Percentiles rank a stretch among this genome's conserved stretches.
These are phyloP conservation scores for Aaosphaeria arxii DNA, from an alignment of 2,329 filamentous ascomycete species.

Conservation along the genomic window DNA sequence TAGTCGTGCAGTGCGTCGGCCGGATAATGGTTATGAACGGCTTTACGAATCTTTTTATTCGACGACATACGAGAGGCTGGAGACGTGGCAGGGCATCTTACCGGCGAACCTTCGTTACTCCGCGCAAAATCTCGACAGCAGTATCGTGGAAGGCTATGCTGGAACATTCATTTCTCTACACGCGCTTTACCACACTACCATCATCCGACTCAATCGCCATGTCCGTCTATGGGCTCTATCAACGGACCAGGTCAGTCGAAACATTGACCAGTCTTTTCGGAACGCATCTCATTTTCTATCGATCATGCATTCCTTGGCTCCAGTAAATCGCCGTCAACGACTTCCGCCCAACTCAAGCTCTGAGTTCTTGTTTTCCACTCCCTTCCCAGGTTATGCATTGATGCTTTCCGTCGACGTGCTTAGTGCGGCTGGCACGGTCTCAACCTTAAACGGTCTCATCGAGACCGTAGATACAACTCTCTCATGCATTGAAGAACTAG, in stretches of 20 bases:
- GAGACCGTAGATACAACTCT: conserved; percentile 54
- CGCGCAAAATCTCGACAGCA: conserved; percentile 56
- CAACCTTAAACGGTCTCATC: conserved; percentile 50
- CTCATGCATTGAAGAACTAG: conserved; percentile 55
- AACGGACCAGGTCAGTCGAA: conserved; percentile 25
- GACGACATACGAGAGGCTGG: conserved; percentile 50
- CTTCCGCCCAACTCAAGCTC: conserved; percentile 18
- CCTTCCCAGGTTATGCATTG: conserved; percentile 61
- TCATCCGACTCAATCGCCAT: conserved; percentile 65
- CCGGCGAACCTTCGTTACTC: conserved; percentile 56
- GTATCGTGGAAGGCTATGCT: conserved; percentile 52
- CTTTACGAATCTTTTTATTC: conserved; percentile 53
- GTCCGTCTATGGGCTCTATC: conserved; percentile 29
- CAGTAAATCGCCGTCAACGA: conserved; percentile 22
- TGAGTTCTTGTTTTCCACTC: conserved; percentile 47
- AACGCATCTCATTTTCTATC: conserved; percentile 27
- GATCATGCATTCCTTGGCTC: conserved; percentile 31
- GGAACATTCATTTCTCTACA: conserved; percentile 64
- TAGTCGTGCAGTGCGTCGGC: conserved; percentile 50
- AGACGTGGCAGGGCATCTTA: conserved; percentile 58
- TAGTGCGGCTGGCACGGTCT: conserved; percentile 52
- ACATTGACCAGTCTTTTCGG: conserved; percentile 26
- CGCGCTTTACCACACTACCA: conserved; percentile 62
- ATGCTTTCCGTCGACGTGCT: conserved; percentile 65
- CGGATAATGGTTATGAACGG: conserved; percentile 41